Evolutionary conservation across 805 yeast species (phyloP).

Genomic region (Zygosaccharomyces lentus): DNA sequence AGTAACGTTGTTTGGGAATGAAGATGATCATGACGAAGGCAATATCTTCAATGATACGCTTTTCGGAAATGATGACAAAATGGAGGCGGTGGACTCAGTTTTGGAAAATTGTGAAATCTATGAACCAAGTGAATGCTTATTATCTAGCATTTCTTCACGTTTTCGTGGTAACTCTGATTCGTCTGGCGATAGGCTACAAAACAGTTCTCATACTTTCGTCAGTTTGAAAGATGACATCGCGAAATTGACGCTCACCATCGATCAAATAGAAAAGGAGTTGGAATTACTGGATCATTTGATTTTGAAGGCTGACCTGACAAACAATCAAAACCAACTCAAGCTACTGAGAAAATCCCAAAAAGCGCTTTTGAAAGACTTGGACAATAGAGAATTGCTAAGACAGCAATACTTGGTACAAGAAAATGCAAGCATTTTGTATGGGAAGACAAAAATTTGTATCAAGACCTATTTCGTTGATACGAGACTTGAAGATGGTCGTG

Average conservation of each 20-base stretch:
- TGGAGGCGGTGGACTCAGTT: background rate
- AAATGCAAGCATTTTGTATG: conserved; percentile 70
- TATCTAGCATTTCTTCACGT: conserved; percentile 9
- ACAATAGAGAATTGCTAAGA: conserved; percentile 63
- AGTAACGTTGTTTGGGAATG: conserved; percentile 15
- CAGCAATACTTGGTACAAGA: conserved; percentile 84
- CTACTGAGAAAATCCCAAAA: conserved; percentile 63
- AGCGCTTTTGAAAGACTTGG: conserved; percentile 68
- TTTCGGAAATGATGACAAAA: conserved; percentile 12
- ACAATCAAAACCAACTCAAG: conserved; percentile 64
- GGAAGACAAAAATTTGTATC: conserved; percentile 53
- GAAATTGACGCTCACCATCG: conserved; percentile 54
- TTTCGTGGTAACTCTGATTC: background rate
- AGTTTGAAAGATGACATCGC: conserved; percentile 60
- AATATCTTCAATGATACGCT: conserved; percentile 14
- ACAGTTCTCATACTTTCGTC: conserved; percentile 10
- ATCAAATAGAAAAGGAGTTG: conserved; percentile 55
- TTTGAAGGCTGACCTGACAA: conserved; percentile 79
- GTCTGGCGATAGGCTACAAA: conserved; percentile 9
- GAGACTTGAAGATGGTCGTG: conserved; percentile 47
- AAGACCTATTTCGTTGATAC: conserved; percentile 46
- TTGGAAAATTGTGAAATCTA: conserved; percentile 1
- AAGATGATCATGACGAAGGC: conserved; percentile 7
- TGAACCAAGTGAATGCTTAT: conserved; percentile 24
- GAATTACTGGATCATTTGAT: conserved; percentile 62